Evolutionary conservation across 345 rosid species (phyloP), one percentile per base, ranked within the genome.

Genomic region (Cardamine occulta): DNA sequence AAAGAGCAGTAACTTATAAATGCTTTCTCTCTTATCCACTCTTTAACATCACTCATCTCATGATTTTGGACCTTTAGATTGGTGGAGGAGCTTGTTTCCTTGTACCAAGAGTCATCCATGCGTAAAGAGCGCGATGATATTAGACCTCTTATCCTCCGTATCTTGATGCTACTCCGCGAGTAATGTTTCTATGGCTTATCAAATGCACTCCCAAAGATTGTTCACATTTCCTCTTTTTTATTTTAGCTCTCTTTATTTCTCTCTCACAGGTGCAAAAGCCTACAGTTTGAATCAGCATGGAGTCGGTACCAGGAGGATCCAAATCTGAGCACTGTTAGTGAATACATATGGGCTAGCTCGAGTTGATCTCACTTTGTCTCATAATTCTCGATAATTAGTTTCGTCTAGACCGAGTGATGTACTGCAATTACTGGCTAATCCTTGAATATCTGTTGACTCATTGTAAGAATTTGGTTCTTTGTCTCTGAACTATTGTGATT

Each of bases 71-170:
- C 52, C 14, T 61, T 74, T 83, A 94, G 98, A 80, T 90, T 95
- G 85, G 89, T 89, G 73, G 87, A 87, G 72, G 97, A 92, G 74
- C 96, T 92, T 45, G 81, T 83, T 61, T 69, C 70, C 10, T 64
- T 91, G 66, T 85, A 83, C 74, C 89, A 91, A 81, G 91, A 89
- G 72, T 89, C 92, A 31, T 88, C 96, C 0, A 59, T 89, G 51
- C 88, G 79, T 80, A 82, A 54, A 31, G 86, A 82, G 37, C 87
- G 92, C 1, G 88, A 89, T 78, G 91, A 87, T 47, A 90, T 94
- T 29, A 86, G 92, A 85, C 48, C 70, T 5, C 58, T 71, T 49
- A 80, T 90, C 74, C 74, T 84, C 56, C 82, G 82, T 76, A 80
- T 87, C 78, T 72, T 92, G 78, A 53, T 67, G 79, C 76, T 92